Percentiles rank a stretch among this genome's conserved stretches.
These are phyloP conservation scores for Neofusicoccum sp. DNA, from an alignment of 2,329 filamentous ascomycete species.

Conservation along the genomic window DNA sequence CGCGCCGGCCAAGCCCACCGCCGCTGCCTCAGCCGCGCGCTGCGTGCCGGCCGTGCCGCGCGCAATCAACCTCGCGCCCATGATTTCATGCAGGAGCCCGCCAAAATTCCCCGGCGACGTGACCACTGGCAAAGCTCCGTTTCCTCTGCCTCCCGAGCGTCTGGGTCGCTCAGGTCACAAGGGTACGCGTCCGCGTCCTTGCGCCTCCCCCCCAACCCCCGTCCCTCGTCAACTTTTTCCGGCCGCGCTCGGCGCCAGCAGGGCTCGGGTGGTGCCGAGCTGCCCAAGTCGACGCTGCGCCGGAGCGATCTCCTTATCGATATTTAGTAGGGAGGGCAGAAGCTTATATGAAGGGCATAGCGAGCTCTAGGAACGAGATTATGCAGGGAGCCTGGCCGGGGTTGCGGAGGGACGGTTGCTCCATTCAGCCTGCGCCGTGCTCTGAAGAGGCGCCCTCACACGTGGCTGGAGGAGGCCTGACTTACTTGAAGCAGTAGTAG, in stretches of 20 bases:
- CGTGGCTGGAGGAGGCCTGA: conserved; percentile 6
- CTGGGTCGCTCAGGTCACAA: conserved; percentile 12
- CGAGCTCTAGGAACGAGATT: not conserved
- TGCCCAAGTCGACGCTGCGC: not conserved
- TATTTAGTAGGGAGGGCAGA: conserved; percentile 6
- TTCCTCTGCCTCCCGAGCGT: conserved; percentile 13
- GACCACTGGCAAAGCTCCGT: conserved; percentile 4
- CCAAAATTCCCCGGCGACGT: conserved; percentile 5
- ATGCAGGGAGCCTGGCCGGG: conserved; percentile 1
- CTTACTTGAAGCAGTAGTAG: conserved; percentile 8
- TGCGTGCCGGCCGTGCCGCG: conserved; percentile 3
- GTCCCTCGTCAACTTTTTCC: not conserved
- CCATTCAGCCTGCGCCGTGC: conserved; percentile 3
- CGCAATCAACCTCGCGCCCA: conserved; percentile 4
- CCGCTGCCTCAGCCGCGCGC: not conserved
- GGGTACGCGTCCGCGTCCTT: conserved; percentile 10
- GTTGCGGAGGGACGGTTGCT: not conserved
- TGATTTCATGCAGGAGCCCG: conserved; percentile 9
- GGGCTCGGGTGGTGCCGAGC: conserved; percentile 12
- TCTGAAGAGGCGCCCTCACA: not conserved
- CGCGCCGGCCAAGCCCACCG: not conserved
- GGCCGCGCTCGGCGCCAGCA: no score
- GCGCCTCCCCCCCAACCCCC: not conserved
- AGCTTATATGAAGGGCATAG: conserved; percentile 10
- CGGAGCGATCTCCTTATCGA: conserved; percentile 15